Evolutionary conservation across 176 grass and related monocot species (phyloP), one percentile per base, ranked within the genome.

Genomic region (Cocos nucifera): DNA sequence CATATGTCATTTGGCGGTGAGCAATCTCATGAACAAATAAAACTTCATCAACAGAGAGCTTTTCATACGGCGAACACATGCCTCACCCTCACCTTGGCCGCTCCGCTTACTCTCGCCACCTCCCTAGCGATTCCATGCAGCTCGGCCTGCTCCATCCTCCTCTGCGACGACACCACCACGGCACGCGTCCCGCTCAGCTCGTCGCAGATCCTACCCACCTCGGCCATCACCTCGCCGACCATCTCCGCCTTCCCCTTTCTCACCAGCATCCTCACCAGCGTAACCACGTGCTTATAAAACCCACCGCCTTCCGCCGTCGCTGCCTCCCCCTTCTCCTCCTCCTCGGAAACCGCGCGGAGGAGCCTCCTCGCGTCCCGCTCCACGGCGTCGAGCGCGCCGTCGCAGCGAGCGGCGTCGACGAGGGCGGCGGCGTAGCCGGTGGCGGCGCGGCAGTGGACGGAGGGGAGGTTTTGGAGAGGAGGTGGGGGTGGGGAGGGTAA

Each of bases 341-440:
- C 72, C 1, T 56, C 53, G 17, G 35, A 18, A 17, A 77, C 59
- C 4, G 53, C 65, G 6, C 20, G 54, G 19, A 67, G 15, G 53
- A 82, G 51, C 28, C 55, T 53, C 12, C 73, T 35, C 4, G n/a
- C 55, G 64, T 76, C 72, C 8, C 67, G 22, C 19, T 54, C 67
- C 50, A 61, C 61, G n/a, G 48, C 48, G 19, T 8, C 65, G 23
- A 76, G 54, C 17, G 22, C 69, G 14, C 73, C 73, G 12, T 62
- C 60, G 62, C 60, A 64, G 49, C 65, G 39, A 2, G 66, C 66
- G 15, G 55, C 79, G 57, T 82, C 79, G 4, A 73, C 54, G 17
- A 82, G 53, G 9, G 79, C 79, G 2, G 73, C 73, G 14, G 79
- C 79, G 68, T 82, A 82, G 63, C 79, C 79, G 58, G 73, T 72